Evolutionary conservation across 352 stramenopile species (phyloP).

Genomic region (Elongisporangium anandrum): DNA sequence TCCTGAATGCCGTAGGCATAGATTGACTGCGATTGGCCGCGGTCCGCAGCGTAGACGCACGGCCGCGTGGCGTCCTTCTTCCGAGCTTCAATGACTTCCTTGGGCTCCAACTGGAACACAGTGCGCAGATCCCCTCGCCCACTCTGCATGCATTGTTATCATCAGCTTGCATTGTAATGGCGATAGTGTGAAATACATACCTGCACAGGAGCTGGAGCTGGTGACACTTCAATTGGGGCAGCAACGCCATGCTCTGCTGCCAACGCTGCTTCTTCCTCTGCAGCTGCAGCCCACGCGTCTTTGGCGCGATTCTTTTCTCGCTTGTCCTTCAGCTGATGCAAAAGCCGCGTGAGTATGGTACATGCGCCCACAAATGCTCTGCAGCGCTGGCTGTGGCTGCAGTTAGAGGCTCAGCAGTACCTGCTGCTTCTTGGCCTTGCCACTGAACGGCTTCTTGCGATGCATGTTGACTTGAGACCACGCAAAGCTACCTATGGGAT

Average conservation of each 20-base stretch:
- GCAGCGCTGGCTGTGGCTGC: background rate
- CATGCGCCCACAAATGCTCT: background rate
- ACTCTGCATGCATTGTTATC: constrained; percentile 5
- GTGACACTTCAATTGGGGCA: background rate
- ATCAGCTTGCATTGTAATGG: background rate
- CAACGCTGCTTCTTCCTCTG: constrained; percentile 10
- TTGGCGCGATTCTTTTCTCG: constrained; percentile 55
- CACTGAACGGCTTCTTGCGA: constrained; percentile 79
- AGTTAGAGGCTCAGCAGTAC: constrained; percentile 12
- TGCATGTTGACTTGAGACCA: background rate
- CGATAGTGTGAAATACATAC: constrained; percentile 2
- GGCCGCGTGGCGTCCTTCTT: constrained; percentile 67
- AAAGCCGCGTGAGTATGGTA: background rate
- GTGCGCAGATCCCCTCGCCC: constrained; percentile 58
- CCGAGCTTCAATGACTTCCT: constrained; percentile 46
- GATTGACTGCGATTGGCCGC: constrained; percentile 66
- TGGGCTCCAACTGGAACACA: constrained; percentile 61
- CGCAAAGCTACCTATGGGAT: background rate
- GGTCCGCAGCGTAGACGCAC: constrained; percentile 53
- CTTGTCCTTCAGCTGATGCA: constrained; percentile 64
- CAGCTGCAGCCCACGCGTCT: constrained; percentile 16
- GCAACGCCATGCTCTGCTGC: background rate
- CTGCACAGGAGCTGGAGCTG: constrained; percentile 6
- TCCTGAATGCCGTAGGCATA: constrained; percentile 63
- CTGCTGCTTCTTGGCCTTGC: constrained; percentile 88